Conservation (phyloP, 1,284 basidiomycete species). For the Fomitopsis pinicola region DNA sequence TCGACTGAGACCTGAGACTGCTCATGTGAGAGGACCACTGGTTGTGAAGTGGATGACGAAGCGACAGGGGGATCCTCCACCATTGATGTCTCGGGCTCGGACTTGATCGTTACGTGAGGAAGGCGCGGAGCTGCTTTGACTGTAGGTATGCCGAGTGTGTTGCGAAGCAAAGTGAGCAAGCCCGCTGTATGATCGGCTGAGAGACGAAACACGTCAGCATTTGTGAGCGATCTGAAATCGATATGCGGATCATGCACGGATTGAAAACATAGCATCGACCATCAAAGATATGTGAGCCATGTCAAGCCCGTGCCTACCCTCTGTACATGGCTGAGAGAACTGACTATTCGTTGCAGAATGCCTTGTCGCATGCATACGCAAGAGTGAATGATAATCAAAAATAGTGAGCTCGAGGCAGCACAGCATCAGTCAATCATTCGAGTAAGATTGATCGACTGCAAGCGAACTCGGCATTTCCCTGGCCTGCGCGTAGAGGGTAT, state of each 20-base stretch:
- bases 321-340: too few relatives aligned
- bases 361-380: too few relatives aligned
- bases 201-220: neutral
- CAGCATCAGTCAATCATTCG: too few relatives aligned
- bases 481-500: too few relatives aligned
- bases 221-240: neutral
- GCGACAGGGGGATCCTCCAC: neutral
- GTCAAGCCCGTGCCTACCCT: too few relatives aligned
- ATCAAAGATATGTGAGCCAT: neutral
- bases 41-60: neutral
- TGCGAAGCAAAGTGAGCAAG: slow-evolving; percentile 69
- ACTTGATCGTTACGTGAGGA: slow-evolving; percentile 12
- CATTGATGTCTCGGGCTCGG: neutral
- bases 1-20: neutral
- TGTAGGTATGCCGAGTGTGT: slow-evolving; percentile 46
- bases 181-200: slow-evolving; percentile 82
- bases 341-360: too few relatives aligned
- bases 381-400: too few relatives aligned
- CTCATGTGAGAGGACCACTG: neutral
- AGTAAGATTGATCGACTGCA: too few relatives aligned
- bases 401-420: too few relatives aligned
- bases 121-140: neutral
- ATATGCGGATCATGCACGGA: neutral
- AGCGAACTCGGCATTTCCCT: too few relatives aligned
- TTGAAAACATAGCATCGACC: neutral